These are phyloP conservation scores for Aspergillus brunneoviolaceus DNA, from an alignment of 2,329 filamentous ascomycete genomes.

Conservation along the genomic window DNA sequence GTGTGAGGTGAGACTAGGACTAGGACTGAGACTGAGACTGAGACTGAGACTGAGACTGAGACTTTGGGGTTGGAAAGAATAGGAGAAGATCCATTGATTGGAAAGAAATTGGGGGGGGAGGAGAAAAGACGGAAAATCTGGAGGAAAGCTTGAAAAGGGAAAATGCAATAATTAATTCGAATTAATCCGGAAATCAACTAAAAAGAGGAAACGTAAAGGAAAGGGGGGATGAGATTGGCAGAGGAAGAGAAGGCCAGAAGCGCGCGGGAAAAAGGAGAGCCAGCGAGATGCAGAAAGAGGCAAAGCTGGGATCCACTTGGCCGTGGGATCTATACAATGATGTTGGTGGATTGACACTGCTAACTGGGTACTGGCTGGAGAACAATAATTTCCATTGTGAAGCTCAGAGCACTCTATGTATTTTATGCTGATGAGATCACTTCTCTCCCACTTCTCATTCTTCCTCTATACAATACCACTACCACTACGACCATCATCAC, in stretches of 20 bases:
- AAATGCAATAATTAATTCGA: not conserved
- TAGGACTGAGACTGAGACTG: not conserved
- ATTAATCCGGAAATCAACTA: not conserved
- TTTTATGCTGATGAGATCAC: not conserved
- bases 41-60: not conserved
- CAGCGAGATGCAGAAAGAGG: not conserved
- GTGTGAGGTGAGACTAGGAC: slow-evolving; percentile 3
- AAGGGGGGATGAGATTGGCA: not conserved
- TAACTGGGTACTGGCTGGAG: not conserved
- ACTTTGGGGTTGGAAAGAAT: slow-evolving; percentile 2
- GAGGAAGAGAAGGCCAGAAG: not conserved
- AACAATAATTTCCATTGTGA: not conserved
- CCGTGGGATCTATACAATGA: not conserved
- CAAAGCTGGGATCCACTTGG: not conserved
- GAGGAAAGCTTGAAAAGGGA: not conserved
- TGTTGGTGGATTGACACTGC: too few relatives aligned
- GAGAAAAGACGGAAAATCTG: not conserved
- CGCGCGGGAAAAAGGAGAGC: not conserved
- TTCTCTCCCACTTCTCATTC: not conserved
- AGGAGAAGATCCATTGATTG: not conserved
- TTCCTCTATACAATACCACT: not conserved
- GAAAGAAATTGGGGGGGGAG: not conserved
- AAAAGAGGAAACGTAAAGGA: not conserved
- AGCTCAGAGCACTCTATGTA: not conserved
- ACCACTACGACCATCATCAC: not conserved